Percentiles rank a stretch among this genome's conserved stretches.
phyloP scores from a whole-genome alignment of 1,284 basidiomycete genomes.

The Earliella scabrosa region DNA sequence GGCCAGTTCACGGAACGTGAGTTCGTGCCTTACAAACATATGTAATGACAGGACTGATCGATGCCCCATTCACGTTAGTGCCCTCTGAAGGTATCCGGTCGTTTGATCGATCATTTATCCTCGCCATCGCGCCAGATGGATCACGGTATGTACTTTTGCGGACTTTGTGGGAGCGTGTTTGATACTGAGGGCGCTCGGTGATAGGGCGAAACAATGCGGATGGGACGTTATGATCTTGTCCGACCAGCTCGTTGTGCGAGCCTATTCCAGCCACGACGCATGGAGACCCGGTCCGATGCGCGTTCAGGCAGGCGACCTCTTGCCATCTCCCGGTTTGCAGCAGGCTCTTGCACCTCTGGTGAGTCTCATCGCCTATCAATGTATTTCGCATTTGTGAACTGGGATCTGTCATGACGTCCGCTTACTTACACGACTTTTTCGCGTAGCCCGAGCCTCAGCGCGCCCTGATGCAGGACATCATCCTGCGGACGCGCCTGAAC shows the following conservation, averaged over 20 bases:
- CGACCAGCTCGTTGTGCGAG: conserved; percentile 85
- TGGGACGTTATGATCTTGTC: conserved; percentile 93
- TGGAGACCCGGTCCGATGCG: conserved; percentile 77
- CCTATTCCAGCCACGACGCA: conserved; percentile 81
- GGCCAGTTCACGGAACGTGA: conserved; percentile 91
- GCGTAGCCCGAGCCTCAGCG: conserved; percentile 70
- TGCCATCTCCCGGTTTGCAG: conserved; percentile 44
- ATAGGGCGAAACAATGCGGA: conserved; percentile 77
- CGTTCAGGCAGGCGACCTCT: conserved; percentile 54
- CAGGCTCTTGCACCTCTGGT: conserved; percentile 59
- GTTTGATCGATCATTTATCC: conserved; percentile 91
- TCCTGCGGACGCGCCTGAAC: conserved; percentile 76
- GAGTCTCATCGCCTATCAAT: conserved; percentile 37
- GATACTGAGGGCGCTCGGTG: conserved; percentile 11
- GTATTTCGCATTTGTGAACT: conserved; percentile 5
- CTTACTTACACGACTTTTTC: conserved; percentile 8
- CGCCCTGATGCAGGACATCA: conserved; percentile 67
- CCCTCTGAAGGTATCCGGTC: conserved; percentile 72
- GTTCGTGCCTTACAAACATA: conserved; percentile 32
- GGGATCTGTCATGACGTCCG: conserved; percentile 19
- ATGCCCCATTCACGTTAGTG: conserved; percentile 22
- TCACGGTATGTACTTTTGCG: conserved; percentile 66
- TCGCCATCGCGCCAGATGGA: conserved; percentile 80
- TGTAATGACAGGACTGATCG: conserved; percentile 6
- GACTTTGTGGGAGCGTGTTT: conserved; percentile 6